These are phyloP conservation scores for Maudiozyma turicensis DNA, from an alignment of 805 yeast genomes.

Conservation along the genomic window DNA sequence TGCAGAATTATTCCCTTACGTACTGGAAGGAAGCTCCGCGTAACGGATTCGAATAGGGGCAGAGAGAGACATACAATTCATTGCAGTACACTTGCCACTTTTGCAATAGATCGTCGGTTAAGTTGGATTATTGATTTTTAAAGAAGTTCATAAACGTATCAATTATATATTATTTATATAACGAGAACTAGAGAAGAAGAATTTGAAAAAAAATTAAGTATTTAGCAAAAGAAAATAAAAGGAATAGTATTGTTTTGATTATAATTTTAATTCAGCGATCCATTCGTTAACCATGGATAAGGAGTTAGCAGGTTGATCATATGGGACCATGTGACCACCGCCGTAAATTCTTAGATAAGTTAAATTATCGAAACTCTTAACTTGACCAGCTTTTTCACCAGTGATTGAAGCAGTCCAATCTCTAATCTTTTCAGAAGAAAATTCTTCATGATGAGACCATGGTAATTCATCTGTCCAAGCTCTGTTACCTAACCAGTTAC, in stretches of 20 bases:
- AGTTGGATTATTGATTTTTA: too few species aligned
- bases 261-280: conserved; percentile 55
- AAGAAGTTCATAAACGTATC: too few species aligned
- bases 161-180: too few species aligned
- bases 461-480: conserved; percentile 75
- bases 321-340: conserved; percentile 97
- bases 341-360: conserved; percentile 78
- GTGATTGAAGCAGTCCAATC: conserved; percentile 36
- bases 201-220: too few species aligned
- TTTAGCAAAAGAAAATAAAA: too few species aligned
- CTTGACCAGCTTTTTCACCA: conserved; percentile 54
- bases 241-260: not conserved
- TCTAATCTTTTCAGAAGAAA: conserved; percentile 36
- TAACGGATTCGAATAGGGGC: too few species aligned
- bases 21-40: too few species aligned
- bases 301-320: conserved; percentile 71
- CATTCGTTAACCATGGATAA: conserved; percentile 80
- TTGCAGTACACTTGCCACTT: too few species aligned
- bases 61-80: too few species aligned
- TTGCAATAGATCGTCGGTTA: too few species aligned
- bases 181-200: too few species aligned
- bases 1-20: too few species aligned
- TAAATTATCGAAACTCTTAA: conserved; percentile 55
- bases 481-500: conserved; percentile 93
- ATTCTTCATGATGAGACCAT: conserved; percentile 51